Base-by-base conservation (phyloP, 129 eudicot genomes). In the Escallonia rubra region DNA sequence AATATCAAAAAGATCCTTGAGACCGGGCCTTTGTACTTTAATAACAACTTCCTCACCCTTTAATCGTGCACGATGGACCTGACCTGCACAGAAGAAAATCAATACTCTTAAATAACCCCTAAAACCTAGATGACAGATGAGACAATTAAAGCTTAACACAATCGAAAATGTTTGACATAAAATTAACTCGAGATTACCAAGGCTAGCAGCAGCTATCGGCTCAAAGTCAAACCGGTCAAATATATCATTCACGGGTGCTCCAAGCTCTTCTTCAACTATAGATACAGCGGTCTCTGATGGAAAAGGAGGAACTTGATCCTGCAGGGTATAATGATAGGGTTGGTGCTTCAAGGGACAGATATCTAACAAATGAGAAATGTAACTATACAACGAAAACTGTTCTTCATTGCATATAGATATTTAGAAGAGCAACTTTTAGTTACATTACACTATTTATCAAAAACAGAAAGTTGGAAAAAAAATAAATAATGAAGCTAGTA, bases 301-400 rank as follows among this genome's bases (percentile, higher is more conserved):
- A 53, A 93, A 93, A 76, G 99, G 99, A 82, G 99, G 99, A 84
- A 93, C 99, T 86, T 93, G 99, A 79, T 93, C 99, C 99, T 93
- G 76, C 80, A 74, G 52, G 34, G n/a, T 51, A 34, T 61, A 46
- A 66, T 40, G 59, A 61, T 57, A 75, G 2, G 60, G 59, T 69
- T 61, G 67, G 15, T 41, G 47, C 7, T 41, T 55, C 40, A 51
- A 61, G 61, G n/a, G 23, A 65, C 0, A 38, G 59, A 8, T 11
- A n/a, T 54, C 16, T 9, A 10, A 44, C 34, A 75, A 59, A 49
- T 42, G 23, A 59, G 43, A 50, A 46, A 65, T 23, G 34, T 23
- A 23, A 23, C 34, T 23, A 23, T 23, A 38, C 39, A 23, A 65
- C 10, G 53, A 55, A 23, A 67, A 67, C 38, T 9, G 59, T 55